phyloP scores from a whole-genome alignment of 192 early-diverging fungal species.

The Phlyctochytrium bullatum region DNA sequence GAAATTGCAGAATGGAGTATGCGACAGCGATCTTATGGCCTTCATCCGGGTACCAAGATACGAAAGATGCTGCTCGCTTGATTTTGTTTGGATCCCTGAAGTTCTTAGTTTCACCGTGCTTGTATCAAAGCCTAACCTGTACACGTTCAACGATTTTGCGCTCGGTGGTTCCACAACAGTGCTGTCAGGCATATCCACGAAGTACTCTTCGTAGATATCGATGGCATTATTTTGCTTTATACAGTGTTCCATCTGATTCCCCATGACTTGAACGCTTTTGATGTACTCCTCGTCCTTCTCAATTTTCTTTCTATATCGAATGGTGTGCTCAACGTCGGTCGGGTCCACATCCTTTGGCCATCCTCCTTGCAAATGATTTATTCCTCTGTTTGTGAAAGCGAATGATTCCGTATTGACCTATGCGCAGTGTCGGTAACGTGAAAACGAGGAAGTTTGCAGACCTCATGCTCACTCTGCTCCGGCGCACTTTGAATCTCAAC shows the following conservation, averaged over 20 bases:
- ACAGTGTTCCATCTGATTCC: slow-evolving; percentile 57
- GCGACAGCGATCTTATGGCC: slow-evolving; percentile 62
- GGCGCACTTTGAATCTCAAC: slow-evolving; percentile 51
- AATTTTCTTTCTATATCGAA: slow-evolving; percentile 61
- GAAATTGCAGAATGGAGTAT: slow-evolving; percentile 56
- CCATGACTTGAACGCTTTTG: slow-evolving; percentile 47
- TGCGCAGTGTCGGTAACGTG: slow-evolving; percentile 6
- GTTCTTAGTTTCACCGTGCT: slow-evolving; percentile 1
- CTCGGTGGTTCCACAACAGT: slow-evolving; percentile 42
- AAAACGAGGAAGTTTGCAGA: slow-evolving; percentile 22
- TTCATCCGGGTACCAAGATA: slow-evolving; percentile 65
- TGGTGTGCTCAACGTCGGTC: slow-evolving; percentile 61
- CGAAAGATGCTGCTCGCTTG: slow-evolving; percentile 49
- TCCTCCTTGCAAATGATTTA: slow-evolving; percentile 56
- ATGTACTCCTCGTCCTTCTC: slow-evolving; percentile 68
- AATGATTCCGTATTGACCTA: slow-evolving; percentile 61
- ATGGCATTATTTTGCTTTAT: slow-evolving; percentile 70
- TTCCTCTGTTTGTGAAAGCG: slow-evolving; percentile 48
- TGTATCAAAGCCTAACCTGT: slow-evolving; percentile 37
- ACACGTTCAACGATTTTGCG: slow-evolving; percentile 58
- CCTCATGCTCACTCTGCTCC: slow-evolving; percentile 62
- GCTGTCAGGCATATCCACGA: slow-evolving; percentile 45
- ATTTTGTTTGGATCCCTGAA: slow-evolving; percentile 52
- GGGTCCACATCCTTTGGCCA: slow-evolving; percentile 67
- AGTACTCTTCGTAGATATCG: slow-evolving; percentile 67